phyloP scores from a whole-genome alignment of 306 rosid genomes.

The Rosa multiflora region DNA sequence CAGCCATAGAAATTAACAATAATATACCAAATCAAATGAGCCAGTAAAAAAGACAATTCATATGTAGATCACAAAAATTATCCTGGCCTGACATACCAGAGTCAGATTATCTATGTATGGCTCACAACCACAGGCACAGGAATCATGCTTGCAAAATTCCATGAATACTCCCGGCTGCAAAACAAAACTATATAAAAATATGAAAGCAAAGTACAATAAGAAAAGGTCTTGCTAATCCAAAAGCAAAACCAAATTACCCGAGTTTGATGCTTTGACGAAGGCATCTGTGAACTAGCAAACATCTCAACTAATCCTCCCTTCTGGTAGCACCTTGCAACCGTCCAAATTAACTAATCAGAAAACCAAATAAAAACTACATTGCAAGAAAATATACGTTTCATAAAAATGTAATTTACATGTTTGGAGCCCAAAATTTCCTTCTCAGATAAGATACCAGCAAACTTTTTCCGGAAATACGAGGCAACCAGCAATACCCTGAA shows the following conservation, averaged over 20 bases:
- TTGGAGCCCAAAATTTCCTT: constrained; percentile 84
- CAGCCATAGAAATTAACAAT: no score
- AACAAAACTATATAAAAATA: constrained; percentile 22
- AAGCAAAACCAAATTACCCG: constrained; percentile 42
- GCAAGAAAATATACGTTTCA: constrained; percentile 21
- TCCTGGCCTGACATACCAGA: constrained; percentile 46
- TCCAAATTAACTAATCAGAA: constrained; percentile 29
- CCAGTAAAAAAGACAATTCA: constrained; percentile 17
- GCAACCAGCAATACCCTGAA: constrained; percentile 79
- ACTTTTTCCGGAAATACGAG: constrained; percentile 71
- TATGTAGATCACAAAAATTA: background rate
- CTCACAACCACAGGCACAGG: constrained; percentile 50
- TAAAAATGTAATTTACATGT: constrained; percentile 52
- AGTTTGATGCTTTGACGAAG: constrained; percentile 43
- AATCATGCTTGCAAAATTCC: constrained; percentile 60
- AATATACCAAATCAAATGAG: background rate
- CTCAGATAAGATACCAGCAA: constrained; percentile 62
- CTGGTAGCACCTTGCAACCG: constrained; percentile 61
- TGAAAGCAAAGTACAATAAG: constrained; percentile 12
- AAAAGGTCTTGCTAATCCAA: constrained; percentile 14
- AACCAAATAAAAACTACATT: constrained; percentile 3
- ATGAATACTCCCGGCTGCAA: constrained; percentile 66
- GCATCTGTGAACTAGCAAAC: constrained; percentile 55
- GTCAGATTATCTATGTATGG: constrained; percentile 45
- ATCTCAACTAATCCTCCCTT: constrained; percentile 77